Evolutionary conservation across 2,329 filamentous ascomycete species (phyloP), one percentile per base, ranked within the genome.

Genomic region (Microdochium nivale): DNA sequence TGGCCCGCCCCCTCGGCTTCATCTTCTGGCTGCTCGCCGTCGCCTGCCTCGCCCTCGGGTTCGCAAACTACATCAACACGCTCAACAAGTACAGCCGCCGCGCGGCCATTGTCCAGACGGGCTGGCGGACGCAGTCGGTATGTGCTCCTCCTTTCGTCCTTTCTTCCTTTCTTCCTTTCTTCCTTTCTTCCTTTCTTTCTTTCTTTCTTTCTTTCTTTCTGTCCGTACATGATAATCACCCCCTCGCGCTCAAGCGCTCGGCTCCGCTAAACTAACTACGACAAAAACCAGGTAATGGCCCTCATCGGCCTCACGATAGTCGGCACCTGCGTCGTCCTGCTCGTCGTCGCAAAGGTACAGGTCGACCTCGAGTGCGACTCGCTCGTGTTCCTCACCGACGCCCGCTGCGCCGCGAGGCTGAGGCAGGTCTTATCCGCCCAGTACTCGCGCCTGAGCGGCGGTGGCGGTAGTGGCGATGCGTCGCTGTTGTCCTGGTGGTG

Each of bases 111-210:
- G 94, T 99, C 37, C 94, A 99, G 72, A 87, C 84, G 27, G 94
- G 94, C 1, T 94, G 88, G 87, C 92, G 90, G 69, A 97, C 94
- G 35, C 91, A 97, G 65, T 68, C 85, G 43, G 87, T 95, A 62
- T 56, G 75, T 65, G n/a, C 9, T 16, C 3, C 19, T n/a, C 10
- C 49, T 3, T n/a, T n/a, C n/a, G n/a, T n/a, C n/a, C n/a, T 13
- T 30, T 23, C 16, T 10, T 25, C n/a, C 14, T 47, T 24, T 27
- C 3, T n/a, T 14, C 7, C 27, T 19, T 23, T 16, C 44, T 5
- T 32, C 9, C 21, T 48, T 33, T 30, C 16, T 35, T 49, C 37
- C 33, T 25, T 25, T 30, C 4, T 21, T 13, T 3, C 19, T 35
- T 47, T 53, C 30, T 46, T 25, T 10, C 37, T n/a, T 1, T 33